Evolutionary conservation across 345 rosid species (phyloP), one percentile per base, ranked within the genome.

Genomic region (Chamaenerion angustifolium): DNA sequence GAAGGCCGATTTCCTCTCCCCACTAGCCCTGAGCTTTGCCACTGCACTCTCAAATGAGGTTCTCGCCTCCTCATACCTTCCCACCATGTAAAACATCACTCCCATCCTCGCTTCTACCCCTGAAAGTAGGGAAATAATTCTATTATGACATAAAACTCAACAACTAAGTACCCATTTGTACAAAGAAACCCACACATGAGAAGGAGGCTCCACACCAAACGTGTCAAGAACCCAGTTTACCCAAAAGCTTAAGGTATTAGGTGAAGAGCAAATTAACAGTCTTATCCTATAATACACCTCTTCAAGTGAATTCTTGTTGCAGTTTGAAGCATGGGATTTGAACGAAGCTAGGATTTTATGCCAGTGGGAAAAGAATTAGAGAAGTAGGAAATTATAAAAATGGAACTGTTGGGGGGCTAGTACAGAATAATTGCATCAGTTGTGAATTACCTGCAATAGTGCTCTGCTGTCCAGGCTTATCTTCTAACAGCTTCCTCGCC

Each of bases 31-130:
- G 50, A 93, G 95, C 60, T 88, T 93, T 10, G 73, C 60, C 43
- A 88, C 75, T 11, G 99, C 88, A 44, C 85, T 81, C 75, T 76
- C 97, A 49, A 93, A 93, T 16, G 80, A 75, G 60, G 48, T 81
- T 73, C 97, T 79, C 42, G 99, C 80, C 1, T 93, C 99, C 63
- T 93, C 97, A 46, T 79, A 83, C 71, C 81, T 81, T 42, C 88
- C 95, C 52, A 85, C 64, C 68, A 85, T 75, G 77, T 88, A 93
- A 72, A 76, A 81, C 99, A 93, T 93, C 55, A 93, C 95, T 35
- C 95, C 99, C 88, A 88, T 88, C 42, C 99, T 65, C 45, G 99
- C 96, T 69, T 93, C 97, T 37, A 93, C 81, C 43, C 99, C 99
- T 1, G 95, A 97, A 31, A 31, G 3, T 31, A 31, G 37, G 37